phyloP scores from a whole-genome alignment of 495 filamentous ascomycete species.

The Aspergillus ostianus region DNA sequence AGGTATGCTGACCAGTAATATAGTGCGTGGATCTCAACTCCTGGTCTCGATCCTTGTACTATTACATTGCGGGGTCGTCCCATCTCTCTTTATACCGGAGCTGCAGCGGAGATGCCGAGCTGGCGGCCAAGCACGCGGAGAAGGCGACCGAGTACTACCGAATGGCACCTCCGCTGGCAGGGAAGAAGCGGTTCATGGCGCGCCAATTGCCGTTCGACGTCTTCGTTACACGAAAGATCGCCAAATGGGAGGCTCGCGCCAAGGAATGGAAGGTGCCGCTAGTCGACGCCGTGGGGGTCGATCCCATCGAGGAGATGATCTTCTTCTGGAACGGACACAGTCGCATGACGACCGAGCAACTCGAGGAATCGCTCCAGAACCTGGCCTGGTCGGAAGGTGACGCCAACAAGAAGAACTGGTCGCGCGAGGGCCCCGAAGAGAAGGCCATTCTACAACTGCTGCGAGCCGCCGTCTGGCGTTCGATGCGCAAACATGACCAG shows the following conservation, averaged over 20 bases:
- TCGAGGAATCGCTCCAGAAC: constrained; percentile 60
- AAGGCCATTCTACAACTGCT: constrained; percentile 65
- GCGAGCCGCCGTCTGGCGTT: constrained; percentile 64
- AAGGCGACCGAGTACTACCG: constrained; percentile 68
- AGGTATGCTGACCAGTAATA: constrained; percentile 8
- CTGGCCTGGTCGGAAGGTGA: constrained; percentile 67
- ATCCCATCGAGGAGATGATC: constrained; percentile 89
- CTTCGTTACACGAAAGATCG: constrained; percentile 79
- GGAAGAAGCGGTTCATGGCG: constrained; percentile 87
- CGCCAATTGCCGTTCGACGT: constrained; percentile 86
- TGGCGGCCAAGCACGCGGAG: constrained; percentile 54
- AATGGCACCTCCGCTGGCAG: constrained; percentile 70
- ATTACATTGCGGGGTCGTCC: constrained; percentile 78
- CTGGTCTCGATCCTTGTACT: constrained; percentile 89
- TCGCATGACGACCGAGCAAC: constrained; percentile 65
- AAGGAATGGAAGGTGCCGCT: constrained; percentile 65
- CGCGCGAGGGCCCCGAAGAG: constrained; percentile 69
- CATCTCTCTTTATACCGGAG: constrained; percentile 79
- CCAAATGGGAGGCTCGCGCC: constrained; percentile 85
- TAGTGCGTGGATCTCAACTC: constrained; percentile 79
- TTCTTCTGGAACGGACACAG: constrained; percentile 88
- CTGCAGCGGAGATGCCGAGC: constrained; percentile 44
- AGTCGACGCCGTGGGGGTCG: constrained; percentile 79
- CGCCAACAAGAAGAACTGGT: constrained; percentile 49
- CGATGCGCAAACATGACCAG: constrained; percentile 57